Evolutionary conservation across 78 protist genomes (phyloP).

Genomic region (Dictyostelium brefeldianum): DNA sequence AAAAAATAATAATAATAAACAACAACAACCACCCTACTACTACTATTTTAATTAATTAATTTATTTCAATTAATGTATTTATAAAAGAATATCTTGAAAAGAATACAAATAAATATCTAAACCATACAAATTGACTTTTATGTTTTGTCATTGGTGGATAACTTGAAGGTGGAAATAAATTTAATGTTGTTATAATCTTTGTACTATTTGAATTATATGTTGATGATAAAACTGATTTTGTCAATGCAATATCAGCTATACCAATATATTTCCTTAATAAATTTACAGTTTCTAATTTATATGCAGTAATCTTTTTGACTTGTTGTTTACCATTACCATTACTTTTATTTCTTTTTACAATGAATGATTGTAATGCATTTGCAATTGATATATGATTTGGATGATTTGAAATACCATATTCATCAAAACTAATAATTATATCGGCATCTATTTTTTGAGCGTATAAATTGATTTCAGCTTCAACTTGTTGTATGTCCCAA

Average conservation of each 20-base stretch:
- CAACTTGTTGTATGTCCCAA: neutral
- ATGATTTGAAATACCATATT: constrained; percentile 88
- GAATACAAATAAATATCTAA: constrained; percentile 85
- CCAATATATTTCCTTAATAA: constrained; percentile 86
- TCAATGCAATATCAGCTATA: constrained; percentile 26
- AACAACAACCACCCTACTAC: no score
- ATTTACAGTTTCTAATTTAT: constrained; percentile 50
- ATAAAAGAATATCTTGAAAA: constrained; percentile 85
- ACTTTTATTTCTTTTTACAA: neutral
- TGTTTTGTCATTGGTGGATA: constrained; percentile 84
- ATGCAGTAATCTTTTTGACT: neutral
- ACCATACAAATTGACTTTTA: constrained; percentile 92
- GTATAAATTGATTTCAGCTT: neutral
- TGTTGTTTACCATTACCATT: neutral
- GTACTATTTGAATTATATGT: neutral
- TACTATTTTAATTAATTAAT: neutral
- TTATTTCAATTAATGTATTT: constrained; percentile 76
- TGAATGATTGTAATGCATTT: neutral
- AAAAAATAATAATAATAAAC: constrained; percentile 15
- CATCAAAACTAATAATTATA: constrained; percentile 88
- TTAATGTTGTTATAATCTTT: neutral
- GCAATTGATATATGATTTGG: constrained; percentile 84
- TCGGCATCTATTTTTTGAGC: neutral
- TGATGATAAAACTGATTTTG: neutral
- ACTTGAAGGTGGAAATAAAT: neutral